phyloP scores from a whole-genome alignment of 441 rosid genomes.

The Dalechampia spathulata region DNA sequence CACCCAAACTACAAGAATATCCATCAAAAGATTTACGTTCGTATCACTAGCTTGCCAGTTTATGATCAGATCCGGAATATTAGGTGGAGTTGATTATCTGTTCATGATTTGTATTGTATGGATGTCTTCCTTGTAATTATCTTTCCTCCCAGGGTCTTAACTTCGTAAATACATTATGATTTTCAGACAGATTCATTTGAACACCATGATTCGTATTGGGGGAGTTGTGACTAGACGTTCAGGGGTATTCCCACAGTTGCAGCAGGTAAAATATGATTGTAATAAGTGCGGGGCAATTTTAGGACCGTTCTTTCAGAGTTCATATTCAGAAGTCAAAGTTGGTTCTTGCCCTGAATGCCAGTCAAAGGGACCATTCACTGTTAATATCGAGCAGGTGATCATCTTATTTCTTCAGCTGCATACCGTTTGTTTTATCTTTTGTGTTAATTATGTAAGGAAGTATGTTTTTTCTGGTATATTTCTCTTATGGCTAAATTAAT shows the following conservation, averaged over 20 bases:
- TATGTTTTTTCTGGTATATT: background rate
- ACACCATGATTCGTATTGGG: slow-evolving; percentile 97
- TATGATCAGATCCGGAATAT: slow-evolving; percentile 96
- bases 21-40: slow-evolving; percentile 82
- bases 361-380: slow-evolving; percentile 94
- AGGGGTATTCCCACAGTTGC: slow-evolving; percentile 97
- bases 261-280: slow-evolving; percentile 97
- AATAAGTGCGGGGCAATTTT: slow-evolving; percentile 86
- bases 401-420: slow-evolving; percentile 6
- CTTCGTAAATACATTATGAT: slow-evolving; percentile 10
- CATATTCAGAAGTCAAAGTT: slow-evolving; percentile 96
- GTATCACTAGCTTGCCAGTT: slow-evolving; percentile 80
- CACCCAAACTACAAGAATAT: slow-evolving; percentile 87
- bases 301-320: slow-evolving; percentile 96
- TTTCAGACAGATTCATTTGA: slow-evolving; percentile 90
- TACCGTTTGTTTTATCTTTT: slow-evolving; percentile 1
- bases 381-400: slow-evolving; percentile 88
- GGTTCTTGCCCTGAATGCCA: slow-evolving; percentile 99
- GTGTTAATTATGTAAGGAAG: too few species aligned
- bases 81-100: slow-evolving; percentile 32
- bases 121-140: too few species aligned
- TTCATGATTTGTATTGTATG: too few species aligned
- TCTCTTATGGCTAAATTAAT: background rate
- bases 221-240: slow-evolving; percentile 98
- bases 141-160: background rate